Percentiles rank a stretch among this genome's conserved stretches.
Conservation (phyloP, 371 early-diverging fungal species). For the Mortierella sp. region DNA sequence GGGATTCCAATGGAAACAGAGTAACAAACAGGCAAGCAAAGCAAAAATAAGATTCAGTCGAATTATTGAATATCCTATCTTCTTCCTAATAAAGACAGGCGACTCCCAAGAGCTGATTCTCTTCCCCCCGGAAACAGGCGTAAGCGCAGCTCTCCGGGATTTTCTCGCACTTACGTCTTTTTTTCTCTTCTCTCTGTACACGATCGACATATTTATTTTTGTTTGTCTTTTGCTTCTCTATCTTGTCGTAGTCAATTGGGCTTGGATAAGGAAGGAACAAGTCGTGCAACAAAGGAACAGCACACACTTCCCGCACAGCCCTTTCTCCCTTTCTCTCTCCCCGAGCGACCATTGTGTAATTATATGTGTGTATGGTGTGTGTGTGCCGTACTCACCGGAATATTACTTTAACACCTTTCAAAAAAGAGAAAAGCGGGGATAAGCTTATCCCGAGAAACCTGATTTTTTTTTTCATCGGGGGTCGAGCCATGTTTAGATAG, state of each 20-base stretch:
- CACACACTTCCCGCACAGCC: neutral
- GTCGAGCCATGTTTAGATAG: neutral
- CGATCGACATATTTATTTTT: neutral
- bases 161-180: slow-evolving; percentile 1
- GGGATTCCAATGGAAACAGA: neutral
- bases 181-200: neutral
- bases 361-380: neutral
- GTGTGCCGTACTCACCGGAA: too few relatives aligned
- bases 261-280: neutral
- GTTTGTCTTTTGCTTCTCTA: neutral
- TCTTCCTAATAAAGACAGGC: neutral
- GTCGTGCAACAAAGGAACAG: neutral
- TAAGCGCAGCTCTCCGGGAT: neutral
- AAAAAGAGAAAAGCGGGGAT: neutral
- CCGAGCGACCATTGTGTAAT: neutral
- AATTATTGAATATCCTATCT: neutral
- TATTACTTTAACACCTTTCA: neutral
- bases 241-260: too few relatives aligned
- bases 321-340: neutral
- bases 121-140: slow-evolving; percentile 11
- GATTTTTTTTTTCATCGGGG: neutral
- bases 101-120: neutral
- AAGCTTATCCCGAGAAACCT: neutral
- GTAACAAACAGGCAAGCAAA: neutral
- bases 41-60: neutral